phyloP scores from a whole-genome alignment of 2,329 filamentous ascomycete genomes.

The Venturia aucupariae region DNA sequence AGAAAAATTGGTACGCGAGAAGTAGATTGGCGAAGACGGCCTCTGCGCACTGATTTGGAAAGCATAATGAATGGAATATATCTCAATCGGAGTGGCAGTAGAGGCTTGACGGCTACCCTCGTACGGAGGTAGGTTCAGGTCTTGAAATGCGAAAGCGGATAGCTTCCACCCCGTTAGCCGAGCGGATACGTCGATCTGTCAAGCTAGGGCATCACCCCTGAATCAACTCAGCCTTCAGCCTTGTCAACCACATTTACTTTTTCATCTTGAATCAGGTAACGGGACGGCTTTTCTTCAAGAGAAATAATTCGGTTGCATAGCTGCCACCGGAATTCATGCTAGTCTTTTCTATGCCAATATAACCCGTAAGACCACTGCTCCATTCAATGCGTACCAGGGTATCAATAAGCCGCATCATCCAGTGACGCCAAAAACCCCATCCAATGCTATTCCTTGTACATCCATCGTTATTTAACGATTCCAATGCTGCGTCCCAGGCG shows the following conservation, averaged over 20 bases:
- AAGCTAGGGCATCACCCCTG: not conserved
- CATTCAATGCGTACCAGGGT: not conserved
- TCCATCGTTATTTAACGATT: not conserved
- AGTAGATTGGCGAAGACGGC: not conserved
- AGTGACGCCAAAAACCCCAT: not conserved
- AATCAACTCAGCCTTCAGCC: not conserved
- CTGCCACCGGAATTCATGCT: not conserved
- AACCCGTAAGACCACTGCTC: not conserved
- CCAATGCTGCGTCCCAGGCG: not conserved
- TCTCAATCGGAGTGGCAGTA: not conserved
- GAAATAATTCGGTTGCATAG: not conserved
- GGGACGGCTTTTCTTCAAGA: not conserved
- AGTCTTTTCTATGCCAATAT: not conserved
- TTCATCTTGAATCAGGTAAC: not conserved
- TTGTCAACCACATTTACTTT: not conserved
- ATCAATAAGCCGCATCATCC: not conserved
- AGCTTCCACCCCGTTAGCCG: not conserved
- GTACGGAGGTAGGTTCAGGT: too few species aligned
- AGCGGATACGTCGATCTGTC: not conserved
- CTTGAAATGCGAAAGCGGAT: not conserved
- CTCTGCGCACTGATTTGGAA: not conserved
- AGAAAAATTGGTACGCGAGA: not conserved
- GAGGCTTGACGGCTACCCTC: too few species aligned
- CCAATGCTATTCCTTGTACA: not conserved
- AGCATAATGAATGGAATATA: not conserved